A percentile compares a stretch with the other conserved stretches of the same genome.
These are phyloP conservation scores for Cyclotella kingstonii DNA, from an alignment of 108 stramenopile genomes.

Conservation along the genomic window DNA sequence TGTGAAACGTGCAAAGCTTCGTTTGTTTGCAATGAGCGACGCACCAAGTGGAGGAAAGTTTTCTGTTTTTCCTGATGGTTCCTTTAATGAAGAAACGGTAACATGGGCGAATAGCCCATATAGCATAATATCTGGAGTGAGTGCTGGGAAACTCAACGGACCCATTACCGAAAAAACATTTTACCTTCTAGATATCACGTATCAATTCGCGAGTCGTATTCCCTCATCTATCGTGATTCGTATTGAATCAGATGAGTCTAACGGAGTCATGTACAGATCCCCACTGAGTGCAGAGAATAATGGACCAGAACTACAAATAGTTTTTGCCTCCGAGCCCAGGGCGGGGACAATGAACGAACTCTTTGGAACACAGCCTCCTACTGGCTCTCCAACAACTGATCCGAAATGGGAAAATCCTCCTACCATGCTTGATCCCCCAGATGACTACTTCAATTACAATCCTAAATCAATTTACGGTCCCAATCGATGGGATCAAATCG, in stretches of 20 bases:
- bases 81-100: not conserved
- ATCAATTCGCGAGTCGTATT: constrained; percentile 1
- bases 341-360: constrained; percentile 7
- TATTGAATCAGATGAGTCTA: constrained; percentile 13
- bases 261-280: constrained; percentile 32
- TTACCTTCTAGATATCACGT: constrained; percentile 2
- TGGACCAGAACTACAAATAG: constrained; percentile 15
- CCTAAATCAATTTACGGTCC: constrained; percentile 23
- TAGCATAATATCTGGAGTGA: not conserved
- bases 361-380: constrained; percentile 28
- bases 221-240: constrained; percentile 13
- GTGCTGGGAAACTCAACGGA: not conserved
- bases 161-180: constrained; percentile 3
- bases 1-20: constrained; percentile 5
- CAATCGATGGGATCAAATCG: constrained; percentile 6
- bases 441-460: constrained; percentile 36
- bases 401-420: constrained; percentile 24
- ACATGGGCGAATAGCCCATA: constrained; percentile 8
- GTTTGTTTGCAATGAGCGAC: constrained; percentile 22
- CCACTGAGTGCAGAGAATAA: constrained; percentile 11
- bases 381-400: constrained; percentile 13
- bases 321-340: constrained; percentile 24
- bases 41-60: not conserved
- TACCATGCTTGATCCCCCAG: not conserved
- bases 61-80: constrained; percentile 8